Percentiles rank a stretch among this genome's conserved stretches.
These are phyloP conservation scores for Xenoacremonium recifei DNA, from an alignment of 2,329 filamentous ascomycete species.

Conservation along the genomic window DNA sequence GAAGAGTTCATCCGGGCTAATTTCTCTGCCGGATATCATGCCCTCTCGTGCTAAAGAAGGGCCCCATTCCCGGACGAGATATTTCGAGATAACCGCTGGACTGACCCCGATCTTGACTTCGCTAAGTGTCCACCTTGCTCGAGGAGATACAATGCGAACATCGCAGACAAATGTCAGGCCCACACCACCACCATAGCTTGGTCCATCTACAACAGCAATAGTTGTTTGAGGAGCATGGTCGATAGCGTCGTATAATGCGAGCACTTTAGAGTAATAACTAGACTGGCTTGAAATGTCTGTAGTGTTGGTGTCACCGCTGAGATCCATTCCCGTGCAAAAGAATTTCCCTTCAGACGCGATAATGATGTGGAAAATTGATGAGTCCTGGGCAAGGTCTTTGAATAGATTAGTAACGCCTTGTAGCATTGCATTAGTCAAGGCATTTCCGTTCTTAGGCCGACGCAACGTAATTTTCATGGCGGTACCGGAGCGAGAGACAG, in stretches of 20 bases:
- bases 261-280: constrained; percentile 8
- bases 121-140: constrained; percentile 7
- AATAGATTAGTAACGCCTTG: constrained; percentile 2
- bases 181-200: constrained; percentile 10
- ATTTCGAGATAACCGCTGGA: constrained; percentile 14
- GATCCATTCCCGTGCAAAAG: constrained; percentile 13
- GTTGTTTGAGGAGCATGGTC: constrained; percentile 8
- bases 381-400: not conserved
- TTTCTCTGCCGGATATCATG: constrained; percentile 10
- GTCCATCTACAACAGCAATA: constrained; percentile 9
- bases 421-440: constrained; percentile 7
- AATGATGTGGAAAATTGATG: constrained; percentile 7
- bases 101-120: constrained; percentile 12
- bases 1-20: constrained; percentile 3
- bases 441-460: constrained; percentile 6
- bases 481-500: constrained; percentile 2
- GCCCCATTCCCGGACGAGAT: constrained; percentile 10
- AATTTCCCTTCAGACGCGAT: constrained; percentile 9
- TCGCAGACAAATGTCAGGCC: constrained; percentile 11
- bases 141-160: constrained; percentile 5
- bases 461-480: constrained; percentile 5
- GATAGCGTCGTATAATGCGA: constrained; percentile 5
- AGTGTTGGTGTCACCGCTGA: constrained; percentile 8
- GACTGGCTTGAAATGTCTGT: constrained; percentile 1
- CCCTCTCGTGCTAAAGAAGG: constrained; percentile 6